phyloP scores from a whole-genome alignment of 139 green algal genomes.

The Chlorokybus atmophyticus region DNA sequence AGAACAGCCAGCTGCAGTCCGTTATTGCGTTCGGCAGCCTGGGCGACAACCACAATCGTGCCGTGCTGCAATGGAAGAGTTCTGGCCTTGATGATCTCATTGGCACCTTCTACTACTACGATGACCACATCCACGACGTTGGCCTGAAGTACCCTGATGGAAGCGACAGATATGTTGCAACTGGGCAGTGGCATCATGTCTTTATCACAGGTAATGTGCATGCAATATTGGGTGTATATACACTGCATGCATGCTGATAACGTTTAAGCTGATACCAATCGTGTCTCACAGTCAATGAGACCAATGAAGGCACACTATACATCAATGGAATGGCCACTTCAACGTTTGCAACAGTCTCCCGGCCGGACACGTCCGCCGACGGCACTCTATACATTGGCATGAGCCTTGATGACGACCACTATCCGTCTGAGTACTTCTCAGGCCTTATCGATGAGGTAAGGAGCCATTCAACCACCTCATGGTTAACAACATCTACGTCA shows the following conservation, averaged over 20 bases:
- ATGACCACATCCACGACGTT: constrained; percentile 29
- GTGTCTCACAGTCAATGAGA: too few species aligned
- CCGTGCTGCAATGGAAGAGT: constrained; percentile 26
- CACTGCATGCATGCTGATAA: too few species aligned
- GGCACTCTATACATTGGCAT: constrained; percentile 20
- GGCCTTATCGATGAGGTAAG: constrained; percentile 25
- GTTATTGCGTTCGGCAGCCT: constrained; percentile 21
- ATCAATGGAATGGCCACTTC: constrained; percentile 9
- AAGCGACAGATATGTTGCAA: constrained; percentile 7
- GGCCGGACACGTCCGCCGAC: constrained; percentile 5
- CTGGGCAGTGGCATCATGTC: constrained; percentile 20
- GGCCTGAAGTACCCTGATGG: constrained; percentile 13
- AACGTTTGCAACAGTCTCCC: constrained; percentile 10
- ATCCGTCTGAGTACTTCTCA: constrained; percentile 18
- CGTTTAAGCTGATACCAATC: too few species aligned
- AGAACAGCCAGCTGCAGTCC: constrained; percentile 16
- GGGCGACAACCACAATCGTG: constrained; percentile 9
- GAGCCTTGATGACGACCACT: constrained; percentile 18
- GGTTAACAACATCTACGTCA: too few species aligned
- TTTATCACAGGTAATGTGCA: too few species aligned
- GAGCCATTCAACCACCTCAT: too few species aligned
- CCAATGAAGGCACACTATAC: constrained; percentile 22
- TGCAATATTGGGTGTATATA: too few species aligned
- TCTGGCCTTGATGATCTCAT: constrained; percentile 5
- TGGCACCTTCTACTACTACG: constrained; percentile 32